Evolutionary conservation across 1,139 yeast species (phyloP), one percentile per base, ranked within the genome.

Genomic region (Taphrina flavorubra): DNA sequence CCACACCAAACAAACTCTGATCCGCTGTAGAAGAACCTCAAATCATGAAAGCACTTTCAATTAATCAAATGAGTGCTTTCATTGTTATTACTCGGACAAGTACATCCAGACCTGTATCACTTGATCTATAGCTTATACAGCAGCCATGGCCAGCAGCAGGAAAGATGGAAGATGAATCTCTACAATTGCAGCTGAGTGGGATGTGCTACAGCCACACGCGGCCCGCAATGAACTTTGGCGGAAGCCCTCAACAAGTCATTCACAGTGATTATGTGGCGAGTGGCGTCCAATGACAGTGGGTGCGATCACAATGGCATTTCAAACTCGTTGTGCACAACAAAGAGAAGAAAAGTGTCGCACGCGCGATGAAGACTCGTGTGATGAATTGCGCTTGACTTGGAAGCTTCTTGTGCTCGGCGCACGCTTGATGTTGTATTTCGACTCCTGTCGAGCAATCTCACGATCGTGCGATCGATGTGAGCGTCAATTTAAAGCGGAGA

Each of bases 291-390:
- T 44, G 47, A 16, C 18, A n/a, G 18, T 7, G 47, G 47, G n/a
- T 3, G n/a, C n/a, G 18, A 44, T 13, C 47, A 44, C 47, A 44
- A 44, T 44, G 13, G 47, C 47, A n/a, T 16, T n/a, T n/a, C 18
- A 10, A 14, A 6, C 18, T n/a, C 8, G 18, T 44, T 44, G 47
- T 44, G n/a, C n/a, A 7, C 18, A 44, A 44, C 47, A 44, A 44
- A 44, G n/a, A 44, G 18, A 44, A 44, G 2, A 44, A n/a, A 44
- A 44, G 47, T 44, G 18, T 39, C 47, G n/a, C 47, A 44, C 47
- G n/a, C 47, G 11, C 47, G 47, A 44, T 16, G 8, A 3, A 7
- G 2, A 25, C 31, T 25, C 4, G 31, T 25, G 31, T 25, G 31
- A 25, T 25, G 31, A 25, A 25, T 25, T 4, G 31, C 31, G 31